Conservation (phyloP, 2,329 filamentous ascomycete species). For the Clarireedia sp. region DNA sequence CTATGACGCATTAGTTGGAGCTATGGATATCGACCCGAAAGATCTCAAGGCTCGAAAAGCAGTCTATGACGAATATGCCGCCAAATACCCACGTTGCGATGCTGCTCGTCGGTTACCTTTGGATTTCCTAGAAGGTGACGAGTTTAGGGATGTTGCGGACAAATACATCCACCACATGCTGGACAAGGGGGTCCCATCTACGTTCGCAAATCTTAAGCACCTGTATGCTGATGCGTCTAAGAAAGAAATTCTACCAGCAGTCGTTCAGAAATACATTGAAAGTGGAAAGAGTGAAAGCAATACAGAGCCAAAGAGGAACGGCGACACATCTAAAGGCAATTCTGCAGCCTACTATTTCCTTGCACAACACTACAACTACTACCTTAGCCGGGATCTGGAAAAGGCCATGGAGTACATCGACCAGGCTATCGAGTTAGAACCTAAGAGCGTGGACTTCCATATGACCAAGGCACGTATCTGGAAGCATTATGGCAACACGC, state of each 20-base stretch:
- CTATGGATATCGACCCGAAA: slow-evolving; percentile 53
- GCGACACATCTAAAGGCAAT: slow-evolving; percentile 54
- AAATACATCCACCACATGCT: slow-evolving; percentile 77
- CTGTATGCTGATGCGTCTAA: slow-evolving; percentile 75
- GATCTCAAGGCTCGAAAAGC: slow-evolving; percentile 60
- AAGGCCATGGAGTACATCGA: slow-evolving; percentile 80
- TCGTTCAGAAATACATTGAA: slow-evolving; percentile 72
- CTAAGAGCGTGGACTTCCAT: slow-evolving; percentile 79
- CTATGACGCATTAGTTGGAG: slow-evolving; percentile 68
- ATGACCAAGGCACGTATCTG: slow-evolving; percentile 94
- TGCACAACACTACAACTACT: slow-evolving; percentile 94
- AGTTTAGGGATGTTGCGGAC: slow-evolving; percentile 71
- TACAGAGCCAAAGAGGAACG: slow-evolving; percentile 34
- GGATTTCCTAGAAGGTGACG: slow-evolving; percentile 76
- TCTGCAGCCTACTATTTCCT: slow-evolving; percentile 85
- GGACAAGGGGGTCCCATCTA: slow-evolving; percentile 86
- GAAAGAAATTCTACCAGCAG: slow-evolving; percentile 62
- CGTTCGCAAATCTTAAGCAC: slow-evolving; percentile 93
- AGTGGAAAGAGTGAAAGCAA: slow-evolving; percentile 41
- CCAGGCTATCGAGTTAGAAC: slow-evolving; percentile 70
- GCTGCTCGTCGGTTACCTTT: slow-evolving; percentile 79
- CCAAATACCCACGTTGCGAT: slow-evolving; percentile 76
- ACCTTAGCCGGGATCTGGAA: slow-evolving; percentile 71
- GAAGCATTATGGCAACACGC: slow-evolving; percentile 77
- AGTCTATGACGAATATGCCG: slow-evolving; percentile 74